Conservation (phyloP, 352 stramenopile species). For the Phytopythium ostracodes region DNA sequence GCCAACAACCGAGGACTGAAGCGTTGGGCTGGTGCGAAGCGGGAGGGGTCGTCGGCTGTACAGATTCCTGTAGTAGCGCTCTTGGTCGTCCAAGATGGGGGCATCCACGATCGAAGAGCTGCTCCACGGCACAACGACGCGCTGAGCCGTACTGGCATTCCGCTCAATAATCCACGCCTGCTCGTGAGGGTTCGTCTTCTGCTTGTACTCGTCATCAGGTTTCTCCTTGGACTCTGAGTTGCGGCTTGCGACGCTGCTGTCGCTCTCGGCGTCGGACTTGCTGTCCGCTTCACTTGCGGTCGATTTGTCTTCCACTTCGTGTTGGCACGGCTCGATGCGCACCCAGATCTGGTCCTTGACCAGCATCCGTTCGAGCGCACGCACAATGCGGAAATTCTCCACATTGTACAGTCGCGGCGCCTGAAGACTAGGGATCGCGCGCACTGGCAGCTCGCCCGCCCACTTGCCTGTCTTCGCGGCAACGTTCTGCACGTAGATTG, state of each 20-base stretch:
- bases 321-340: slow-evolving; percentile 27
- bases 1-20: slow-evolving; percentile 52
- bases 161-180: slow-evolving; percentile 70
- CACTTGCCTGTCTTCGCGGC: slow-evolving; percentile 47
- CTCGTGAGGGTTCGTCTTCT: slow-evolving; percentile 15
- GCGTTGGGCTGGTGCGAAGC: slow-evolving; percentile 34
- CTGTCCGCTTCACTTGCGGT: slow-evolving; percentile 10
- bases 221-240: slow-evolving; percentile 5
- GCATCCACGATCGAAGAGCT: slow-evolving; percentile 22
- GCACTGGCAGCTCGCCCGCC: slow-evolving; percentile 57
- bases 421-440: slow-evolving; percentile 57
- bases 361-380: slow-evolving; percentile 57
- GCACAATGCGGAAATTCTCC: slow-evolving; percentile 50
- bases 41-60: slow-evolving; percentile 55
- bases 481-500: slow-evolving; percentile 68
- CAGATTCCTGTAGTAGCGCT: slow-evolving; percentile 71
- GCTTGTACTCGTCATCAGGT: neutral
- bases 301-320: slow-evolving; percentile 7
- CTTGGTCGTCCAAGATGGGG: slow-evolving; percentile 28
- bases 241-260: neutral
- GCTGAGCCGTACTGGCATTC: slow-evolving; percentile 64
- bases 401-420: slow-evolving; percentile 45
- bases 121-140: slow-evolving; percentile 59
- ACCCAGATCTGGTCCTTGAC: slow-evolving; percentile 78
- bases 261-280: slow-evolving; percentile 10